Base-by-base conservation (phyloP, 495 filamentous ascomycete species). In the Aspergillus sclerotioniger region DNA sequence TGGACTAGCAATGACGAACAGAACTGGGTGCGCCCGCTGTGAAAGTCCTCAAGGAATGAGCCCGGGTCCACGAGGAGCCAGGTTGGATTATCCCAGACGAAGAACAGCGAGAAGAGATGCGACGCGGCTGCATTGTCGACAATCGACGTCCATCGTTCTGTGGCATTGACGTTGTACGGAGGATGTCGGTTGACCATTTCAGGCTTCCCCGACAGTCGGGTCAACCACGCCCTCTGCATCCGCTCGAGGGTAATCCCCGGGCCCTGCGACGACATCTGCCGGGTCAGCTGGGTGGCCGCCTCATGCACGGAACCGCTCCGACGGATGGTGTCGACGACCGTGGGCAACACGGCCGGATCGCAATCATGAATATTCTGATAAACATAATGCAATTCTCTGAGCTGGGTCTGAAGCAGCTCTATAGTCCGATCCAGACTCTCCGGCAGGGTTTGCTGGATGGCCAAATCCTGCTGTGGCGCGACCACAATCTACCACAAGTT, bases 41-140 rank as follows among this genome's bases (percentile, higher is more conserved):
- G 47, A 13, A 50, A 50, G 47, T 50, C 47, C 5, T 7, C 25
- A 1, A 50, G 47, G 47, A 50, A 50, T 15, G 31, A 21, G 31
- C 25, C 8, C 10, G 47, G 47, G 10, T 50, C 47, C 15, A 50
- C 16, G 25, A 50, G n/a, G n/a, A 31, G 47, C 47, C 47, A 50
- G 25, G 47, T 50, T 3, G 47, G 47, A 16, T 50, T 50, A 25
- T 50, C 47, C 47, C 47, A 50, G 13, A 50, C 47, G 25, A 50
- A 50, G 47, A 50, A 50, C 3, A 50, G 28, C 3, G 47, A 32
- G 47, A 50, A 50, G 2, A 50, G 47, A n/a, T 50, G 47, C 47
- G 47, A 50, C 12, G 25, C 47, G 12, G 31, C 47, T 3, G 47
- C 9, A 15, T n/a, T 50, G 25, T 29, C 47, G 1, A 50, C 47